Base-by-base conservation (phyloP, 192 early-diverging fungal species). In the Phlyctochytrium bullatum region DNA sequence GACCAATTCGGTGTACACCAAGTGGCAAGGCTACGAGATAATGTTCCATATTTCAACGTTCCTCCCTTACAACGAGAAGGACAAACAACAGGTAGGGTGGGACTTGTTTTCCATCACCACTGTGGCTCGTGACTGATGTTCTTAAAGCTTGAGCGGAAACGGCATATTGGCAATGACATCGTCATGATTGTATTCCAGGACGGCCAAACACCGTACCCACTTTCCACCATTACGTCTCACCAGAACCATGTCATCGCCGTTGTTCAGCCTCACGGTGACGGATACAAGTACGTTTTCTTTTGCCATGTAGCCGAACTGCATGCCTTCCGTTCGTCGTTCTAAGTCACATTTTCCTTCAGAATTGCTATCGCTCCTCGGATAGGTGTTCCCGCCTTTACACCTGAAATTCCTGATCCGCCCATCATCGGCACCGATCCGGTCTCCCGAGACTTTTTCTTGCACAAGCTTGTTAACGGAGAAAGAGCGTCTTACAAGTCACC, bases 41-140 rank as follows among this genome's bases (percentile, higher is more conserved):
- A 88, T 90, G 77, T 93, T 88, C 71, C 91, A 93, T 66, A 88
- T 93, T 0, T 79, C 89, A 10, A 87, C 91, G 0, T 62, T 92
- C 23, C 74, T 93, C 31, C 91, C 91, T 2, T 89, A 73, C 71
- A 83, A 80, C 35, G 80, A 73, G 17, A 81, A 78, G 20, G 90
- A 90, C 68, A 79, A 79, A 36, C 88, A 90, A 64, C 90, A 93
- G 60, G 67, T 71, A 51, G 29, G 77, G 27, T 14, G 3, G 0
- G 17, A 29, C 28, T 14, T 70, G 24, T 14, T 17, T 12, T 23
- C 30, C 50, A 23, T 62, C 12, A 16, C 17, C n/a, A 34, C 31
- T 1, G 34, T 34, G 25, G 31, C 30, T 34, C 61, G 30, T 17
- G 2, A 14, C 33, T 31, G 2, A 2, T 31, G 20, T 14, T 16